Percentiles rank a stretch among this genome's conserved stretches.
phyloP scores from a whole-genome alignment of 306 rosid species.

The Corylus americana region DNA sequence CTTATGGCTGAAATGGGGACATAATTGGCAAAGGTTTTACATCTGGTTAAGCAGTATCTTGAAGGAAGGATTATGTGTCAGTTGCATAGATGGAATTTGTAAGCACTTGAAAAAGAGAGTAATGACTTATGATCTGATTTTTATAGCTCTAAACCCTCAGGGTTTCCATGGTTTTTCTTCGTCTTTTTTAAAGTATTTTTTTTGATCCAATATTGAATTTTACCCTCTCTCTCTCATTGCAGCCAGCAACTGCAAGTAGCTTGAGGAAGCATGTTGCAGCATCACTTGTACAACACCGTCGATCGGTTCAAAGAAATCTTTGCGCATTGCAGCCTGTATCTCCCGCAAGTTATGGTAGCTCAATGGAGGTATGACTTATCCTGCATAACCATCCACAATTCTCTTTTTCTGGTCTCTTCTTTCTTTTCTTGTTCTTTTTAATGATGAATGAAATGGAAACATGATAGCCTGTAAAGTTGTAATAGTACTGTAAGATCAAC shows the following conservation, averaged over 20 bases:
- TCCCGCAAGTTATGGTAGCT: constrained; percentile 49
- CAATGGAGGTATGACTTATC: constrained; percentile 47
- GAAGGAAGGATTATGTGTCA: background rate
- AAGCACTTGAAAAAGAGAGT: background rate
- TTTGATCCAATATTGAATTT: constrained; percentile 11
- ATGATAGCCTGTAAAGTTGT: background rate
- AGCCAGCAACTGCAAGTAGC: constrained; percentile 47
- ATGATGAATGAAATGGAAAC: background rate
- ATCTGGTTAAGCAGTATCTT: background rate
- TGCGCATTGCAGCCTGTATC: constrained; percentile 40
- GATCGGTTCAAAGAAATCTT: constrained; percentile 37
- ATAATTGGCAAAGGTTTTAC: background rate
- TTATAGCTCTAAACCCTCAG: background rate
- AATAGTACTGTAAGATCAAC: background rate
- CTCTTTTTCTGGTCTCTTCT: background rate
- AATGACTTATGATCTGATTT: background rate
- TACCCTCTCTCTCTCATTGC: constrained; percentile 30
- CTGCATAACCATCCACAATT: constrained; percentile 7
- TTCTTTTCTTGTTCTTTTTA: background rate
- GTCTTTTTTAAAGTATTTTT: constrained; percentile 4
- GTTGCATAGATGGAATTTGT: background rate
- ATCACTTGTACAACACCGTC: constrained; percentile 35
- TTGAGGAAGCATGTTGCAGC: constrained; percentile 35
- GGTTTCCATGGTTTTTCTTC: background rate
- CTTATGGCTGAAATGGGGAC: background rate